Conservation (phyloP, 2,329 filamentous ascomycete species). For the Sclerotinia subarctica region DNA sequence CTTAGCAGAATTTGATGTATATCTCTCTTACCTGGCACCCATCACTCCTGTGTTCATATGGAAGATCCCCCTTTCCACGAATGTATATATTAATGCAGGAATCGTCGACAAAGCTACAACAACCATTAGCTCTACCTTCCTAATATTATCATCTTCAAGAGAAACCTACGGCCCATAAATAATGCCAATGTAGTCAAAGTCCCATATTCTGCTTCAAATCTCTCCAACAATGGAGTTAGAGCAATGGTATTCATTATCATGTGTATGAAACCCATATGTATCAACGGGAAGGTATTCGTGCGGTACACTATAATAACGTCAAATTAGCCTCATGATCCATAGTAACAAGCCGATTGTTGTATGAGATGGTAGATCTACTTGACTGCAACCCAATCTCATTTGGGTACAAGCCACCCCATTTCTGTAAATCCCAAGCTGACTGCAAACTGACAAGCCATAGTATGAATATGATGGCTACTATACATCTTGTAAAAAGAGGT, state of each 20-base stretch:
- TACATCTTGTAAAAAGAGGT: slow-evolving; percentile 79
- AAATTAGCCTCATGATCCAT: slow-evolving; percentile 5
- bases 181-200: slow-evolving; percentile 83
- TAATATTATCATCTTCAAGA: neutral
- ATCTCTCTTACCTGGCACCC: slow-evolving; percentile 68
- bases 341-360: neutral
- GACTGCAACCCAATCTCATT: slow-evolving; percentile 67
- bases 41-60: slow-evolving; percentile 69
- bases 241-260: slow-evolving; percentile 75
- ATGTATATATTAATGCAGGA: slow-evolving; percentile 75
- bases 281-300: slow-evolving; percentile 85
- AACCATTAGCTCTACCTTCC: slow-evolving; percentile 6
- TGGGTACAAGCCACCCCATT: slow-evolving; percentile 79
- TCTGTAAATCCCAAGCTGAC: slow-evolving; percentile 65
- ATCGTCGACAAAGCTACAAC: slow-evolving; percentile 69
- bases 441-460: slow-evolving; percentile 70
- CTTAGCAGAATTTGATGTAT: neutral
- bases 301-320: slow-evolving; percentile 68
- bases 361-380: slow-evolving; percentile 53
- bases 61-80: slow-evolving; percentile 72
- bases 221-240: slow-evolving; percentile 81
- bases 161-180: slow-evolving; percentile 80
- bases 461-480: slow-evolving; percentile 62
- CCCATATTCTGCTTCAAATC: slow-evolving; percentile 90
- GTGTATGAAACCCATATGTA: slow-evolving; percentile 81